Percentiles rank a stretch among this genome's conserved stretches.
These are phyloP conservation scores for Leccinum ochraceum DNA, from an alignment of 768 basidiomycete genomes.

Conservation along the genomic window DNA sequence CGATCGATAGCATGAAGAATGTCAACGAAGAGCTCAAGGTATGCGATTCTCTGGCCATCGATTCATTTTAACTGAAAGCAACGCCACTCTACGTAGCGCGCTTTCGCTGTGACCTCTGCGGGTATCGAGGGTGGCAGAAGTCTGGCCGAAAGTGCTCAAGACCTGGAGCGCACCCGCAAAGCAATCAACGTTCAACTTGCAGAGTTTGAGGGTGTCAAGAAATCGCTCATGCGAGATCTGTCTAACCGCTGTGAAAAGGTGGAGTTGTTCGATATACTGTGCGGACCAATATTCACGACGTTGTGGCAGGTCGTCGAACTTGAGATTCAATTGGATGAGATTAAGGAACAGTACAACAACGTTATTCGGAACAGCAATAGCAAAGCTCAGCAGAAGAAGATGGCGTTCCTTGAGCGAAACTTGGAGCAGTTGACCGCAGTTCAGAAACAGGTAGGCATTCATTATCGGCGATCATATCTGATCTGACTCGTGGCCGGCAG, in stretches of 20 bases:
- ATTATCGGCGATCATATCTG: neutral
- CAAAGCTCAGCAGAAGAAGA: constrained; percentile 98
- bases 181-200: constrained; percentile 97
- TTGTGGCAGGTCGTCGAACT: constrained; percentile 88
- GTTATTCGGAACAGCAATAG: constrained; percentile 98
- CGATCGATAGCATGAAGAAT: constrained; percentile 90
- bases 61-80: constrained; percentile 4
- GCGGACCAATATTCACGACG: constrained; percentile 13
- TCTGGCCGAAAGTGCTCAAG: constrained; percentile 94
- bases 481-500: constrained; percentile 43
- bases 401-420: constrained; percentile 97
- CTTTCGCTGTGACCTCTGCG: constrained; percentile 95
- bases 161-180: constrained; percentile 94
- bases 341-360: constrained; percentile 98
- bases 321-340: constrained; percentile 97
- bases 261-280: constrained; percentile 20
- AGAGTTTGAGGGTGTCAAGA: constrained; percentile 98
- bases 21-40: constrained; percentile 99
- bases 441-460: constrained; percentile 83
- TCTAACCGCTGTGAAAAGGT: constrained; percentile 99
- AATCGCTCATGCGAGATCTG: constrained; percentile 96
- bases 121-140: constrained; percentile 97
- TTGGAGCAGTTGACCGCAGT: constrained; percentile 92
- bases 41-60: constrained; percentile 18
- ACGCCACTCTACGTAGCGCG: constrained; percentile 59